Evolutionary conservation across 345 rosid genomes (phyloP).

Genomic region (Corymbia maculata): DNA sequence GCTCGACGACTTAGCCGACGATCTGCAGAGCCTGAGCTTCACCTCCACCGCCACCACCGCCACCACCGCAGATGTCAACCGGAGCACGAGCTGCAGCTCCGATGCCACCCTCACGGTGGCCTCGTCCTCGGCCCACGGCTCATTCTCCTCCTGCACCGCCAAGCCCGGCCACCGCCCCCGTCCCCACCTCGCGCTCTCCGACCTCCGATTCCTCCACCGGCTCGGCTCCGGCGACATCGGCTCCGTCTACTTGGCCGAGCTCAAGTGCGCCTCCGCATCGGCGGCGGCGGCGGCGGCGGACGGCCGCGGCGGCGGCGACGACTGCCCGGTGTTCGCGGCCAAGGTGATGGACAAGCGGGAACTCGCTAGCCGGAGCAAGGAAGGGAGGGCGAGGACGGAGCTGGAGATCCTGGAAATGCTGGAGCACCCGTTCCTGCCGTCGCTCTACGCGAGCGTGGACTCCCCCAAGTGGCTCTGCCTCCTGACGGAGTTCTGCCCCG

Average conservation of each 20-base stretch:
- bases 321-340: conserved; percentile 35
- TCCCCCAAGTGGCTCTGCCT: conserved; percentile 79
- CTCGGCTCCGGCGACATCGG: conserved; percentile 96
- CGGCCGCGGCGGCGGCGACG: not conserved
- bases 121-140: conserved; percentile 45
- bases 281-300: not conserved
- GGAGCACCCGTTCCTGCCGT: conserved; percentile 88
- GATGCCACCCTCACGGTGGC: conserved; percentile 66
- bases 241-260: conserved; percentile 74
- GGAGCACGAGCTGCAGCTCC: conserved; percentile 74
- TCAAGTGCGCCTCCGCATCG: conserved; percentile 20
- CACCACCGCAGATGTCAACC: conserved; percentile 31
- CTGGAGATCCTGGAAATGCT: conserved; percentile 64
- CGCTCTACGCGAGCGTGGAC: conserved; percentile 66
- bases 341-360: conserved; percentile 94
- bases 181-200: conserved; percentile 45
- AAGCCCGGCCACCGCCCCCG: conserved; percentile 1
- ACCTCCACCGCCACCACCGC: conserved; percentile 45
- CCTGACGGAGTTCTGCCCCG: conserved; percentile 86
- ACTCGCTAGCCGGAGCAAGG: conserved; percentile 67
- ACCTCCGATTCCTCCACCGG: conserved; percentile 68
- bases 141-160: conserved; percentile 39
- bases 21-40: conserved; percentile 85
- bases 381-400: conserved; percentile 84
- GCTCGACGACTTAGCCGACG: conserved; percentile 78